These are phyloP conservation scores for Camellia oleifera DNA, from an alignment of 179 eudicot species.

Conservation along the genomic window DNA sequence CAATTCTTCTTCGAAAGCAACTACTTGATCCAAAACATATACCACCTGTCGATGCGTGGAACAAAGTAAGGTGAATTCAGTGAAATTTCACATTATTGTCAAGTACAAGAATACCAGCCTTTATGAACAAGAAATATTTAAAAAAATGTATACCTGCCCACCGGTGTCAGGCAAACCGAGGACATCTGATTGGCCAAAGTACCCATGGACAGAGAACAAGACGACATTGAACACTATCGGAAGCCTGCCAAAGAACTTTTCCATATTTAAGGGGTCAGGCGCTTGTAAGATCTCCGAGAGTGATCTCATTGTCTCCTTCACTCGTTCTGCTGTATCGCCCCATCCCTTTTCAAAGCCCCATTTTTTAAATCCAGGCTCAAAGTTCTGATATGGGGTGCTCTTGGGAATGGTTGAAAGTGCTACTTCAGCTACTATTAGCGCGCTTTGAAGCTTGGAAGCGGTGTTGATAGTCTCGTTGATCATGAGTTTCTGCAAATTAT, in stretches of 20 bases:
- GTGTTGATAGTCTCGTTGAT: constrained; percentile 70
- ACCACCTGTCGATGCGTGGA: constrained; percentile 19
- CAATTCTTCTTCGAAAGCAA: constrained; percentile 39
- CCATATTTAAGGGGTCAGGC: constrained; percentile 63
- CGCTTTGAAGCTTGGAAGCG: constrained; percentile 60
- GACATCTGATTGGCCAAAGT: constrained; percentile 74
- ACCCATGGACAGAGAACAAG: constrained; percentile 71
- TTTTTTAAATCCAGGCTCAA: constrained; percentile 77
- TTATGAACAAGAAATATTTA: no score
- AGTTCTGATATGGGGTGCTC: constrained; percentile 57
- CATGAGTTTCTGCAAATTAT: constrained; percentile 73
- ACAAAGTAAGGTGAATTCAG: no score
- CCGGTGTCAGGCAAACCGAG: constrained; percentile 84
- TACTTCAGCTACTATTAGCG: constrained; percentile 67
- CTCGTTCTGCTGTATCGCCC: constrained; percentile 74
- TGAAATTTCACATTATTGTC: no score
- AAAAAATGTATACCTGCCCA: constrained; percentile 32
- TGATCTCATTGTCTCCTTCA: constrained; percentile 55
- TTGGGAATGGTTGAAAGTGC: constrained; percentile 55
- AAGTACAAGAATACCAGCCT: no score
- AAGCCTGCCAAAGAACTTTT: constrained; percentile 53
- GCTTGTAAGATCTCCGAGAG: constrained; percentile 87
- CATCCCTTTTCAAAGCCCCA: constrained; percentile 98
- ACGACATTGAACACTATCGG: constrained; percentile 63
- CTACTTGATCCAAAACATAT: constrained; percentile 42